Conservation (phyloP, 805 yeast species). For the Groenewaldozyma salmanticensis region DNA sequence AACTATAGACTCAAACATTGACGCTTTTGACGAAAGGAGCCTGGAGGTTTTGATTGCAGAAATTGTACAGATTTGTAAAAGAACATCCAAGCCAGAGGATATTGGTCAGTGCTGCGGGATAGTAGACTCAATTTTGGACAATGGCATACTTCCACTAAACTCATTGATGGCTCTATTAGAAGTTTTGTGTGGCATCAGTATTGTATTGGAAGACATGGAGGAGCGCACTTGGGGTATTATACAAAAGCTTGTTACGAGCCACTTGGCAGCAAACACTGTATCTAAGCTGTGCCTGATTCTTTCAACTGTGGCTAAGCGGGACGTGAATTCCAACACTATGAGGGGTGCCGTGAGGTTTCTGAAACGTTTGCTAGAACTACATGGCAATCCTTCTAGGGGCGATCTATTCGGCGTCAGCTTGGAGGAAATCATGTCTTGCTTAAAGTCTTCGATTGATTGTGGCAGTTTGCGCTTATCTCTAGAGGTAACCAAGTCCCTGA, state of each 20-base stretch:
- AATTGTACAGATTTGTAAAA: constrained; percentile 31
- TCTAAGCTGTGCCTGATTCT: constrained; percentile 25
- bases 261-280: constrained; percentile 30
- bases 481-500: constrained; percentile 33
- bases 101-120: constrained; percentile 32
- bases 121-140: constrained; percentile 36
- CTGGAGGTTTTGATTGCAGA: constrained; percentile 28
- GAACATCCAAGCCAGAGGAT: constrained; percentile 31
- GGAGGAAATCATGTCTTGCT: constrained; percentile 27
- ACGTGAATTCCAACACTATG: constrained; percentile 25
- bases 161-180: constrained; percentile 32
- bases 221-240: constrained; percentile 33
- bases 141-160: constrained; percentile 37
- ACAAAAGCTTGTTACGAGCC: constrained; percentile 30
- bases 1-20: constrained; percentile 40
- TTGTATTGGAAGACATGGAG: constrained; percentile 29
- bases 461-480: constrained; percentile 33
- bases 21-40: constrained; percentile 34
- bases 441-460: constrained; percentile 26
- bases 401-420: constrained; percentile 23
- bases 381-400: constrained; percentile 20
- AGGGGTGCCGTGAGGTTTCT: constrained; percentile 30
- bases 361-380: constrained; percentile 15
- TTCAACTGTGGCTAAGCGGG: constrained; percentile 18
- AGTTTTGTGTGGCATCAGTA: constrained; percentile 38